Evolutionary conservation across 768 basidiomycete species (phyloP).

Genomic region (Cystofilobasidium macerans): DNA sequence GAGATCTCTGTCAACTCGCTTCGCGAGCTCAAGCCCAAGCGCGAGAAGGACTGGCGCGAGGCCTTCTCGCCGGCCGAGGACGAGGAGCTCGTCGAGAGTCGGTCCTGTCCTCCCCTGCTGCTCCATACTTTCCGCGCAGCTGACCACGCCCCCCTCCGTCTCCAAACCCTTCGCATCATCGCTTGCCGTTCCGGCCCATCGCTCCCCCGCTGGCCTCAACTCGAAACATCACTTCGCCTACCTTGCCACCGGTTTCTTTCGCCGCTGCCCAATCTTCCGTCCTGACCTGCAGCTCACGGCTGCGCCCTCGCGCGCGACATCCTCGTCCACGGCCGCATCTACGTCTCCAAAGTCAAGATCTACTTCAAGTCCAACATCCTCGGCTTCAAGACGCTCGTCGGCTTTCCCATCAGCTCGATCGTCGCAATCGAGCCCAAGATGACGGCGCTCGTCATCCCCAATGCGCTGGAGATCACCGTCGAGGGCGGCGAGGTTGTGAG

Average conservation of each 20-base stretch:
- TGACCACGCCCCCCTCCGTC: neutral
- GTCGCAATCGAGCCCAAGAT: conserved; percentile 25
- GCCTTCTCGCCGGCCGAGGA: conserved; percentile 21
- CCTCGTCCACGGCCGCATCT: conserved; percentile 31
- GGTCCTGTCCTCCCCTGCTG: neutral
- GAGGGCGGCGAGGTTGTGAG: conserved; percentile 13
- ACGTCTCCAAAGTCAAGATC: conserved; percentile 24
- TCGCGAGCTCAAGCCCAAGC: conserved; percentile 22
- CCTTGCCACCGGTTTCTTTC: neutral
- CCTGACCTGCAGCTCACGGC: conserved; percentile 23
- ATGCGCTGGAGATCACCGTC: conserved; percentile 27
- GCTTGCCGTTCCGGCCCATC: too few species aligned
- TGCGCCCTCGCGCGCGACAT: conserved; percentile 29
- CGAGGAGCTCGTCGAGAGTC: conserved; percentile 30
- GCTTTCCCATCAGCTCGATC: conserved; percentile 26
- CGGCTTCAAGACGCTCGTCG: conserved; percentile 28
- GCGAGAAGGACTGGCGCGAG: conserved; percentile 30
- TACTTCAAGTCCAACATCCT: conserved; percentile 30
- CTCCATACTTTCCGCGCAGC: neutral
- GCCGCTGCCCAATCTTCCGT: neutral
- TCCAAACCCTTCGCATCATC: neutral
- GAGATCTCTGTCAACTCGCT: neutral
- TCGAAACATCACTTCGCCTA: too few species aligned
- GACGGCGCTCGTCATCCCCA: conserved; percentile 30
- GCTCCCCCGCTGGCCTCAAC: too few species aligned